Base-by-base conservation (phyloP, 2,329 filamentous ascomycete genomes). In the Trichophyton schoenleinii region DNA sequence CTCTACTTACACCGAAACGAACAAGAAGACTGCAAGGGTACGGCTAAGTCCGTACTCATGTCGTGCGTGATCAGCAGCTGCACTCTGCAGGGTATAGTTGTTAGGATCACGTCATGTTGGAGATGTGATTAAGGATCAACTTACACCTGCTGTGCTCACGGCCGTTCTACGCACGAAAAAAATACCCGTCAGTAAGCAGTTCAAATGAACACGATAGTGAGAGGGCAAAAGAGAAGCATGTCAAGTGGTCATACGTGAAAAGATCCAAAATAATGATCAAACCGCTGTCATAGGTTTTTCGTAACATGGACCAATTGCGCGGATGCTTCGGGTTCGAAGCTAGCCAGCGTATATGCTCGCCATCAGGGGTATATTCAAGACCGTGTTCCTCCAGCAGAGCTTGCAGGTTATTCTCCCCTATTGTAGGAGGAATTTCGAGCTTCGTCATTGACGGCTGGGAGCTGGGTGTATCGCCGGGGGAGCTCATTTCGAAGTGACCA, bases 131-230 rank as follows among this genome's bases (percentile, higher is more conserved):
- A 11, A 13, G 11, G 20, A 28, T 28, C 25, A 22, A 52, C 46
- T 52, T 28, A 52, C 46, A 28, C 46, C 46, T 28, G 46, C 46
- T 2, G 46, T 52, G 13, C 46, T 52, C 11, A 52, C 46, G 11
- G 46, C 20, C 46, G 46, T 52, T 52, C 46, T 52, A 11, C 20
- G 15, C 13, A 11, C 11, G 13, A 25, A 52, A 9, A 52, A 38
- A 52, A 52, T 52, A 52, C 46, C 46, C 22, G 46, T 52, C 46
- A 52, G 46, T 52, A 52, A 52, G 46, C 46, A 52, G 22, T 25
- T 25, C 22, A 31, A 52, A 15, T 25, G 9, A 18, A 20, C 3
- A 52, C 3, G 9, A 38, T 38, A 38, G 11, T 38, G 9, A 38
- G 34, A 13, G 34, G 11, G 34, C 34, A 38, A 38, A 36, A 36